Base-by-base conservation (phyloP, 176 grass and related monocot species). In the Calamus simplicifolius region DNA sequence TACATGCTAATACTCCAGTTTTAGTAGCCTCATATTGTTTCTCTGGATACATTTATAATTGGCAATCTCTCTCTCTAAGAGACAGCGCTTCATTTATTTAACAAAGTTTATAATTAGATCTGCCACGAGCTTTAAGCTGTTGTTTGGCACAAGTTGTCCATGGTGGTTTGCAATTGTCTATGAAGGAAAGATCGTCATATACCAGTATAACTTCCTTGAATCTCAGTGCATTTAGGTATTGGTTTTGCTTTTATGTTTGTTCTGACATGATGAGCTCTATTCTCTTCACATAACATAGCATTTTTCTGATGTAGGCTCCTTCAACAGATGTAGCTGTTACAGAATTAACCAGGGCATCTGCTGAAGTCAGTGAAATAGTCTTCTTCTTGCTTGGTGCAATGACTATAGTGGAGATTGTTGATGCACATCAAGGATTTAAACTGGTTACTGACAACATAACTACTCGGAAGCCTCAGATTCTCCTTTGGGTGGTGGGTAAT, bases 311-410 rank as follows among this genome's bases (percentile, higher is more conserved):
- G 52, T 80, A 97, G 92, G 92, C 87, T 61, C 92, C 87, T 4
- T 91, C 87, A 1, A 80, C 81, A 51, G 87, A 91, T 15, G 54
- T 97, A 78, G 87, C 92, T 75, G 58, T 88, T 71, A 69, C 85
- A 77, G 92, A 97, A 58, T 63, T 97, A 69, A 87, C 75, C 10
- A 81, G 69, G 4, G 59, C 75, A 78, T 87, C 81, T 50, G 61
- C 55, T 67, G 92, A 90, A 91, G 92, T 91, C 63, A 97, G 92
- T 87, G 83, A 97, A 80, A 91, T 97, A 66, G 92, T 97, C 1
- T 97, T 90, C 71, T 97, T 97, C 81, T 85, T 97, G 77, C 81
- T 97, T 75, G 92, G 87, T 80, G 87, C 92, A 76, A 97, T 97
- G 92, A 91, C 92, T 21, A 85, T 91, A 75, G 92, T 97, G 64